A percentile compares a stretch with the other conserved stretches of the same genome.
Evolutionary conservation across 2,329 filamentous ascomycete genomes (phyloP).

Genomic region (Grosmannia serpens): DNA sequence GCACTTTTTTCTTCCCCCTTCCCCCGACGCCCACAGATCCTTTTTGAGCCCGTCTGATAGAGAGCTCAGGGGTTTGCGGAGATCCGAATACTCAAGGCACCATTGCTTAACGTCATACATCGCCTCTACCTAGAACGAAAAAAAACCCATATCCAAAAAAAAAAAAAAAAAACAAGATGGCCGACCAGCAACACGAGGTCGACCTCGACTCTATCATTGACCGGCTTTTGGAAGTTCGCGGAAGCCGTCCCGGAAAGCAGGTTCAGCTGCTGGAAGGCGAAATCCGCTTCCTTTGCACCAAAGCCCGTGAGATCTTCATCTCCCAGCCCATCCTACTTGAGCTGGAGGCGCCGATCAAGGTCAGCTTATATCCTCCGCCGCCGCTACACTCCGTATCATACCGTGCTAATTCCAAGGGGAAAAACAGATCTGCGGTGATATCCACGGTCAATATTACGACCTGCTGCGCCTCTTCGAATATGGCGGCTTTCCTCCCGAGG

Average conservation of each 20-base stretch:
- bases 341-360: conserved; percentile 98
- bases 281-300: conserved; percentile 95
- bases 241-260: conserved; percentile 95
- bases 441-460: conserved; percentile 98
- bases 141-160: too few species aligned
- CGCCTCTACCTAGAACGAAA: conserved; percentile 1
- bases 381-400: not conserved
- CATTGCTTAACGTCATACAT: conserved; percentile 1
- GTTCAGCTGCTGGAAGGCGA: conserved; percentile 93
- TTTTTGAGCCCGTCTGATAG: conserved; percentile 7
- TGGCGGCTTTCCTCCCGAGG: conserved; percentile 93
- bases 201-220: conserved; percentile 99
- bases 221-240: conserved; percentile 90
- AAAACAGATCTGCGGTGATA: conserved; percentile 89
- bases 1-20: not conserved
- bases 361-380: conserved; percentile 30
- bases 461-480: conserved; percentile 95
- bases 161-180: conserved; percentile 31
- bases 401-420: not conserved
- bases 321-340: conserved; percentile 96
- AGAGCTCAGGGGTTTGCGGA: conserved; percentile 14
- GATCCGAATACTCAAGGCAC: conserved; percentile 8
- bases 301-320: conserved; percentile 98
- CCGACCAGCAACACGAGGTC: conserved; percentile 68
- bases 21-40: conserved; percentile 12